A percentile compares a stretch with the other conserved stretches of the same genome.
Conservation (phyloP, 805 yeast species). For the Komagataella mondaviorum region DNA sequence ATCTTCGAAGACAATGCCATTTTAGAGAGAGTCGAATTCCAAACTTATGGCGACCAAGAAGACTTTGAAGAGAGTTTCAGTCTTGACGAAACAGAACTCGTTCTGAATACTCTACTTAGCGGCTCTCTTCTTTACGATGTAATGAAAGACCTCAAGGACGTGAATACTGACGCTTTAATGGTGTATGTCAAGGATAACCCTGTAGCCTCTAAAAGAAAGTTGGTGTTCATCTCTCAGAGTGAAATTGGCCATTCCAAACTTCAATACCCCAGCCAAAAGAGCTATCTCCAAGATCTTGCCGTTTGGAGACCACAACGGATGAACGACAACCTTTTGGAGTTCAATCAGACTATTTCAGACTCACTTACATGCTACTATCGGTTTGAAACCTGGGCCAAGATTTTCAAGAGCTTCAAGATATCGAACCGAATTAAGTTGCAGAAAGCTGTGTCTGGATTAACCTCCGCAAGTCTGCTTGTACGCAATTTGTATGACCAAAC, state of each 20-base stretch:
- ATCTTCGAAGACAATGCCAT: slow-evolving; percentile 38
- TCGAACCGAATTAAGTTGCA: slow-evolving; percentile 42
- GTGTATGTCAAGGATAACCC: slow-evolving; percentile 21
- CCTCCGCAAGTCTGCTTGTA: slow-evolving; percentile 11
- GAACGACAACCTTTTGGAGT: slow-evolving; percentile 7
- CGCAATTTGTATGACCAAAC: background rate
- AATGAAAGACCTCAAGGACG: slow-evolving; percentile 40
- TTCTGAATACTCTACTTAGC: slow-evolving; percentile 37
- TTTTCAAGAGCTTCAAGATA: slow-evolving; percentile 31
- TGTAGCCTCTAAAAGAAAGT: slow-evolving; percentile 17
- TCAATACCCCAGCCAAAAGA: slow-evolving; percentile 47
- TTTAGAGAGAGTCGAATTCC: slow-evolving; percentile 44
- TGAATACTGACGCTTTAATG: slow-evolving; percentile 36
- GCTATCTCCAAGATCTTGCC: slow-evolving; percentile 48
- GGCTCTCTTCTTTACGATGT: slow-evolving; percentile 41
- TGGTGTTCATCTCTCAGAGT: slow-evolving; percentile 53
- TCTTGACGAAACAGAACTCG: slow-evolving; percentile 19
- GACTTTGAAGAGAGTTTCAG: slow-evolving; percentile 15
- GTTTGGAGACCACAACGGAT: slow-evolving; percentile 20
- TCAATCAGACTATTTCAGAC: slow-evolving; percentile 11
- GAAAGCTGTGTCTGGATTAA: slow-evolving; percentile 35
- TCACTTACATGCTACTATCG: slow-evolving; percentile 34
- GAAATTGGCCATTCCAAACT: slow-evolving; percentile 64
- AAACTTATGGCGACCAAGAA: slow-evolving; percentile 23
- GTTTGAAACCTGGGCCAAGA: slow-evolving; percentile 31